Percentiles rank a stretch among this genome's conserved stretches.
Conservation (phyloP, 257 asterid species). For the Solanum gandarillasii region DNA sequence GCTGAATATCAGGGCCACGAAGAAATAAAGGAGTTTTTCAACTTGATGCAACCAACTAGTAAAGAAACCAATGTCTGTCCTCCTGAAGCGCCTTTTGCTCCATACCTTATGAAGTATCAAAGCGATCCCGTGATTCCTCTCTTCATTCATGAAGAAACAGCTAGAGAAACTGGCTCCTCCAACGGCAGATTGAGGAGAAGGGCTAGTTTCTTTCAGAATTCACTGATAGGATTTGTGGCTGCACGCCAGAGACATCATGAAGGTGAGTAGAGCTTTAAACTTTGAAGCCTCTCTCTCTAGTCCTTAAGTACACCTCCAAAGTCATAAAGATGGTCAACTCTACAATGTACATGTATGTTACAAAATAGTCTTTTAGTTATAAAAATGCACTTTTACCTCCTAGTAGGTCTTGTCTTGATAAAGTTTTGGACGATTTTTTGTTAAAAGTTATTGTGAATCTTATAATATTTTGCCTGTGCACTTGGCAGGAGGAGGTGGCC, state of each 20-base stretch:
- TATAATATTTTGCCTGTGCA: not conserved
- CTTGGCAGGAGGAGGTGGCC: constrained; percentile 20
- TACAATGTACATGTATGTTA: not conserved
- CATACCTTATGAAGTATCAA: constrained; percentile 41
- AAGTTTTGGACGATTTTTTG: not conserved
- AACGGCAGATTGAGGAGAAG: constrained; percentile 9
- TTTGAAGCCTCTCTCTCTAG: not conserved
- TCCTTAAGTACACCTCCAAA: not conserved
- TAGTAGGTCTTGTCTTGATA: not conserved
- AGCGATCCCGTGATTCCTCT: constrained; percentile 42
- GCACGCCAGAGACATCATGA: constrained; percentile 22
- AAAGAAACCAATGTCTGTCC: not conserved
- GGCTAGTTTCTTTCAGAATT: constrained; percentile 29
- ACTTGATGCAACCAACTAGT: constrained; percentile 11
- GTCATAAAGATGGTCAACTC: not conserved
- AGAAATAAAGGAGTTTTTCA: constrained; percentile 41
- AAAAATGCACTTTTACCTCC: not conserved
- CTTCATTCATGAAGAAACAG: not conserved
- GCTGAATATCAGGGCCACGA: constrained; percentile 59
- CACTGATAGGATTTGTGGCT: constrained; percentile 67
- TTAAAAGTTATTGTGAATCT: not conserved
- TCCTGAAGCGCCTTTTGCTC: constrained; percentile 11
- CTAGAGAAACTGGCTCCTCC: not conserved
- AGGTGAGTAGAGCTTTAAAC: constrained; percentile 21
- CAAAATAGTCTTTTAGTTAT: not conserved